These are phyloP conservation scores for Purpureocillium lavendulum DNA, from an alignment of 2,329 filamentous ascomycete species.

Conservation along the genomic window DNA sequence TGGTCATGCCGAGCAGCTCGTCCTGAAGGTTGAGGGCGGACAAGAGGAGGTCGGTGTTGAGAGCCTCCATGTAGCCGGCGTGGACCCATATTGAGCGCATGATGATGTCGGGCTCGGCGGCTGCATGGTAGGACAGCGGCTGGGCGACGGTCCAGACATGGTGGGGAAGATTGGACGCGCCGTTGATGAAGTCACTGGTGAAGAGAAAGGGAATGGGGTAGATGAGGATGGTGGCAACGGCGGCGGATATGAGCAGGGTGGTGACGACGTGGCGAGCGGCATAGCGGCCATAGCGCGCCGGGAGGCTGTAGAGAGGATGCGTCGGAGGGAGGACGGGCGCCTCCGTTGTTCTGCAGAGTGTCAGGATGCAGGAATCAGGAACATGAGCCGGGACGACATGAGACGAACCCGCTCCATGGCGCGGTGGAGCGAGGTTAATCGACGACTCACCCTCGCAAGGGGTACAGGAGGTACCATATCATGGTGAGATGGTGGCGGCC, in stretches of 20 bases:
- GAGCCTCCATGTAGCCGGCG: conserved; percentile 69
- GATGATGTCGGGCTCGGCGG: conserved; percentile 58
- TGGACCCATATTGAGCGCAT: conserved; percentile 80
- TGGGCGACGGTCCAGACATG: conserved; percentile 76
- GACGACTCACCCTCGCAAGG: conserved; percentile 60
- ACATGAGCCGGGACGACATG: neutral
- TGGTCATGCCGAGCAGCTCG: conserved; percentile 53
- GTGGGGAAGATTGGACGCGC: conserved; percentile 63
- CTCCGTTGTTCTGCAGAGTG: conserved; percentile 62
- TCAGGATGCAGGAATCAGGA: neutral
- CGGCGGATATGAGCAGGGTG: conserved; percentile 66
- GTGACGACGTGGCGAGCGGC: conserved; percentile 66
- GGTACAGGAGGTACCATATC: conserved; percentile 74
- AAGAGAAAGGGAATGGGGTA: conserved; percentile 72
- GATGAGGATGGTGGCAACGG: conserved; percentile 59
- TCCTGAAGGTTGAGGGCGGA: conserved; percentile 64
- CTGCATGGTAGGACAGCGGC: conserved; percentile 44
- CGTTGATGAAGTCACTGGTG: conserved; percentile 62
- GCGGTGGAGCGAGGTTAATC: too few species aligned
- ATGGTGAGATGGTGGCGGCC: conserved; percentile 25
- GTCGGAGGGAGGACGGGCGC: conserved; percentile 55
- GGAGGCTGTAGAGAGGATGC: conserved; percentile 56
- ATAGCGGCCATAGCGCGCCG: conserved; percentile 62
- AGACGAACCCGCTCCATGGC: too few species aligned
- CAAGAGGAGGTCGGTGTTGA: conserved; percentile 56